phyloP scores from a whole-genome alignment of 768 basidiomycete species.

The Pleurotus citrinopileatus region DNA sequence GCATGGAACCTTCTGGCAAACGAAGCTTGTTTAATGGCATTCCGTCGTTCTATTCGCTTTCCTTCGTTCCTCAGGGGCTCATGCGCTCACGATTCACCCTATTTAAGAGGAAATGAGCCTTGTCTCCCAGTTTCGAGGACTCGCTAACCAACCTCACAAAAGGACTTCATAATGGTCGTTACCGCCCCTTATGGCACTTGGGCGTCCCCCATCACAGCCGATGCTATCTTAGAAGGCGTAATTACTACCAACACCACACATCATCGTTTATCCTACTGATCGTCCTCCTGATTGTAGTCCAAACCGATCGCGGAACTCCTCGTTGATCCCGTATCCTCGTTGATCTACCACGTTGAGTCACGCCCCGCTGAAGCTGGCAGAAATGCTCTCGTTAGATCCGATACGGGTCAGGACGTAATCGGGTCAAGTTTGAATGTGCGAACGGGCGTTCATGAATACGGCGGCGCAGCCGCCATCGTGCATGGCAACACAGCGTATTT shows the following conservation, averaged over 20 bases:
- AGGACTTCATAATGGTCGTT: neutral
- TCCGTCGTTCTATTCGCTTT: too few species aligned
- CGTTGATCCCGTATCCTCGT: slow-evolving; percentile 10
- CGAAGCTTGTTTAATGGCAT: too few species aligned
- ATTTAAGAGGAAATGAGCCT: too few species aligned
- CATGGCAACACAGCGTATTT: slow-evolving; percentile 53
- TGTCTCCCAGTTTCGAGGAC: neutral
- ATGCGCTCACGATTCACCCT: too few species aligned
- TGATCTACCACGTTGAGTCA: slow-evolving; percentile 14
- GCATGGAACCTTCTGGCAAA: too few species aligned
- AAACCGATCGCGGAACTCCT: slow-evolving; percentile 14
- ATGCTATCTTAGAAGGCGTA: slow-evolving; percentile 44
- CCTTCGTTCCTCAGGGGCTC: too few species aligned
- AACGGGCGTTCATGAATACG: slow-evolving; percentile 67
- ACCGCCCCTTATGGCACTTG: slow-evolving; percentile 56
- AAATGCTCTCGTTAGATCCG: slow-evolving; percentile 44
- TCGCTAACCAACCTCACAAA: neutral
- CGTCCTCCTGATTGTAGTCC: slow-evolving; percentile 16
- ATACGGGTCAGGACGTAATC: slow-evolving; percentile 40
- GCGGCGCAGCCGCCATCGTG: slow-evolving; percentile 59
- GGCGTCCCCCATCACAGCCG: slow-evolving; percentile 49
- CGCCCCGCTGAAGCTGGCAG: slow-evolving; percentile 15
- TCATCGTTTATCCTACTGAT: neutral
- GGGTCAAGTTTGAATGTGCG: slow-evolving; percentile 52
- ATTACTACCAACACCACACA: neutral